Evolutionary conservation across 148 eudicot genomes (phyloP), one percentile per base, ranked within the genome.

Genomic region (Rhododendron mucronatum): DNA sequence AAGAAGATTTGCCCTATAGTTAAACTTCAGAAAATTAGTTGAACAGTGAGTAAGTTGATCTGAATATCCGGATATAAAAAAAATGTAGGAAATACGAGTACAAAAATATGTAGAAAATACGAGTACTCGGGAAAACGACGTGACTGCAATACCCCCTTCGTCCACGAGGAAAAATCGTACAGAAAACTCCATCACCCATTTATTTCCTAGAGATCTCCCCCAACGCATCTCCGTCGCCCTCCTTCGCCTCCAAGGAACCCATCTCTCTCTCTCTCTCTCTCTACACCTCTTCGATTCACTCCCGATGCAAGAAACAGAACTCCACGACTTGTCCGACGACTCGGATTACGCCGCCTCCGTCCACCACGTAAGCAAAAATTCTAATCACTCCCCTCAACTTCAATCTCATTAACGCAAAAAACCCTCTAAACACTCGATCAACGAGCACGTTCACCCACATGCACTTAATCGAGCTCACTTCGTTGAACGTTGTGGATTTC

Each of bases 261-360:
- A 1, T 3, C 63, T 30, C 76, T 71, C 35, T 69, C 74, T 65
- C 73, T n/a, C 71, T 65, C 74, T 21, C 71, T 63, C 71, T 73
- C 50, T 7, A 18, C 69, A 37, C 1, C 44, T 2, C 55, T 69
- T 18, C 61, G 76, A 41, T 51, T 51, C n/a, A 76, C 53, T 33
- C 59, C 37, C 84, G 87, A 91, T 91, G 93, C 89, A 87, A 57
- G 93, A 91, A 84, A 80, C 90, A 2, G 93, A 90, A 2, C 47
- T 88, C 23, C 88, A 91, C 86, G 93, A 91, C 83, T 84, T 91
- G 76, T 89, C 93, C 28, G 93, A 91, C 47, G 93, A 91, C 84
- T 87, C 92, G 76, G 93, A 91, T 88, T 91, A 91, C 83, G 92
- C 92, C 78, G 93, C 91, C 59, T 88, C 92, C 83, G 82, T 83